phyloP scores from a whole-genome alignment of 2,329 filamentous ascomycete species.

The Didymella segeticola region DNA sequence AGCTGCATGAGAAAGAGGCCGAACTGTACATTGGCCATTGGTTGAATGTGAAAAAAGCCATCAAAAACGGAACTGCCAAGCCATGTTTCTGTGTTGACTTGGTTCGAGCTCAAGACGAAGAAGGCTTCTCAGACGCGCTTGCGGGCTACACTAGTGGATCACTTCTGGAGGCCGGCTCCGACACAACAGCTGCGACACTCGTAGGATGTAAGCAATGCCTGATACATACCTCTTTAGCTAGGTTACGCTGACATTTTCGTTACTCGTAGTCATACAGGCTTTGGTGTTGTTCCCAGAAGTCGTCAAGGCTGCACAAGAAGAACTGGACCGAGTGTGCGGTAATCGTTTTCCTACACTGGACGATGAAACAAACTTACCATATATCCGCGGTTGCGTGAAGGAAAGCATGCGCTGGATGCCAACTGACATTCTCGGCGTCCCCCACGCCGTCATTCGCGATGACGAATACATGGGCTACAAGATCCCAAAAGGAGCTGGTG shows the following conservation, averaged over 20 bases:
- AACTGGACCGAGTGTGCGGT: conserved; percentile 40
- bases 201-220: conserved; percentile 22
- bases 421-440: conserved; percentile 29
- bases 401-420: conserved; percentile 44
- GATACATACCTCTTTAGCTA: too few species aligned
- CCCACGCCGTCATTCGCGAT: conserved; percentile 34
- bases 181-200: conserved; percentile 36
- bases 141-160: conserved; percentile 35
- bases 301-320: conserved; percentile 28
- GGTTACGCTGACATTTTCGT: neutral
- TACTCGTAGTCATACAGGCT: conserved; percentile 29
- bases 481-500: conserved; percentile 48
- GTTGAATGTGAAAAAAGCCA: conserved; percentile 26
- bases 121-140: conserved; percentile 30
- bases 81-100: conserved; percentile 37
- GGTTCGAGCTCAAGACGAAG: conserved; percentile 25
- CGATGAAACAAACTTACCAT: conserved; percentile 33
- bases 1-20: conserved; percentile 55
- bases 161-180: conserved; percentile 39
- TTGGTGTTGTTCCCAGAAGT: conserved; percentile 36
- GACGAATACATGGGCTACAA: conserved; percentile 43
- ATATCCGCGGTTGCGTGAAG: conserved; percentile 37
- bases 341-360: conserved; percentile 39
- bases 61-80: conserved; percentile 13
- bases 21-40: conserved; percentile 34